Evolutionary conservation across 2,329 filamentous ascomycete genomes (phyloP).

Genomic region (Epichloe amarillans): DNA sequence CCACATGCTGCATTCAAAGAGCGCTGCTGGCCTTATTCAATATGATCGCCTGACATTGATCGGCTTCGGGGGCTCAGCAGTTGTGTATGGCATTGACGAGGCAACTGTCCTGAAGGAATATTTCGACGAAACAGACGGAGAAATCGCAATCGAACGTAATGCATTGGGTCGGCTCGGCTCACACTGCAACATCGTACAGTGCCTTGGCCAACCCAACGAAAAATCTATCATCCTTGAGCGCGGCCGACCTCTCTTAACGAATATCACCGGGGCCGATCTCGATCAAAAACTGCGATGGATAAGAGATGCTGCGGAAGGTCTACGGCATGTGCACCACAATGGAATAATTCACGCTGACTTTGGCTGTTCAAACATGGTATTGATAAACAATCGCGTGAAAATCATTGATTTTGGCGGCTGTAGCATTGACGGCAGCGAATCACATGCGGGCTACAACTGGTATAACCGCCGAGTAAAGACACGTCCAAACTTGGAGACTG

Average conservation of each 20-base stretch:
- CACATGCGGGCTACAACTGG: constrained; percentile 5
- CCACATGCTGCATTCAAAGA: neutral
- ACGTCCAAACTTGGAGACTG: neutral
- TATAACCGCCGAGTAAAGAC: neutral
- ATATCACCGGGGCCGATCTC: neutral
- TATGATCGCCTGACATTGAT: constrained; percentile 1
- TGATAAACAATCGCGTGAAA: constrained; percentile 1
- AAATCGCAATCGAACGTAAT: constrained; percentile 1
- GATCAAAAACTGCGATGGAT: constrained; percentile 4
- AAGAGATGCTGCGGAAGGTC: neutral
- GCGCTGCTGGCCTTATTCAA: too few species aligned
- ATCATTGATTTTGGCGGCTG: constrained; percentile 5
- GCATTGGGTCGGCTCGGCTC: constrained; percentile 3
- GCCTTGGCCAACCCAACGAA: constrained; percentile 1
- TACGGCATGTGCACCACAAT: constrained; percentile 2
- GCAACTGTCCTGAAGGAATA: constrained; percentile 5
- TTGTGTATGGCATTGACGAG: constrained; percentile 5
- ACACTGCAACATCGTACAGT: constrained; percentile 3
- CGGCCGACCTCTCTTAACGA: neutral
- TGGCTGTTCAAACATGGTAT: constrained; percentile 5
- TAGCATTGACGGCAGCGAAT: constrained; percentile 4
- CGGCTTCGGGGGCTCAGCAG: constrained; percentile 1
- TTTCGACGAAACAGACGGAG: constrained; percentile 2
- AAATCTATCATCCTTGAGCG: constrained; percentile 4
- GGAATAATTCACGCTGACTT: constrained; percentile 5